These are phyloP conservation scores for Porphyrellus cyaneotinctus DNA, from an alignment of 768 basidiomycete genomes.

Conservation along the genomic window DNA sequence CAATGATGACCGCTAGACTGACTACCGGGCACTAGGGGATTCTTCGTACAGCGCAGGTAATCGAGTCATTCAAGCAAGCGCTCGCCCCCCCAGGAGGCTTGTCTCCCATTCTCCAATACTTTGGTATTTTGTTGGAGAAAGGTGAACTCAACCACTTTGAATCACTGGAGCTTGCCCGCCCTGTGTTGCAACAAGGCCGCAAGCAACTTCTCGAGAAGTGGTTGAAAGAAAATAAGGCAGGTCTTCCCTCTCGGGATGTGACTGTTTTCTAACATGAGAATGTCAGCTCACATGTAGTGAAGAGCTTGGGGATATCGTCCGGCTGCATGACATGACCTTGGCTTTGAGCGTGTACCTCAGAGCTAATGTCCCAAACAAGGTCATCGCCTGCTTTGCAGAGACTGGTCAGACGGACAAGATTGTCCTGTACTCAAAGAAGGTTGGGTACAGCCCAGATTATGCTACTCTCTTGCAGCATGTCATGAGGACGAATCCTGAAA, in stretches of 20 bases:
- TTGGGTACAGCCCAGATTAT: constrained; percentile 91
- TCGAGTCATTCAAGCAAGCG: constrained; percentile 95
- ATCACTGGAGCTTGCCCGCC: constrained; percentile 91
- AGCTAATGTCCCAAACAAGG: constrained; percentile 97
- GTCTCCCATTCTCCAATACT: constrained; percentile 96
- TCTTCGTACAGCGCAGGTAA: constrained; percentile 89
- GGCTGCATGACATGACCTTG: constrained; percentile 92
- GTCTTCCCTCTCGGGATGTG: constrained; percentile 5
- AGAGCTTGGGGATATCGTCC: constrained; percentile 96
- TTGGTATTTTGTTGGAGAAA: constrained; percentile 97
- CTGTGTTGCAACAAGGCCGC: constrained; percentile 91
- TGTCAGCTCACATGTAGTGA: constrained; percentile 92
- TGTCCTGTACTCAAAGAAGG: constrained; percentile 95
- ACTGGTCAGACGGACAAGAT: constrained; percentile 99
- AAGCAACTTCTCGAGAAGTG: constrained; percentile 98
- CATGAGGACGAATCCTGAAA: constrained; percentile 94
- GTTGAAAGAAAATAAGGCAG: constrained; percentile 98
- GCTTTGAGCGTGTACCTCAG: constrained; percentile 96
- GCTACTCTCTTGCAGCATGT: constrained; percentile 89
- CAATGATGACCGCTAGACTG: background rate
- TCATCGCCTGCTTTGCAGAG: constrained; percentile 98
- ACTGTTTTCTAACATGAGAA: constrained; percentile 10
- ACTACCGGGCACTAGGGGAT: constrained; percentile 59
- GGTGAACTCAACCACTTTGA: constrained; percentile 97
- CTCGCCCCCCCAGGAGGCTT: constrained; percentile 87